Evolutionary conservation across 1,139 yeast genomes (phyloP), one percentile per base, ranked within the genome.

Genomic region (Torulaspora globosa): DNA sequence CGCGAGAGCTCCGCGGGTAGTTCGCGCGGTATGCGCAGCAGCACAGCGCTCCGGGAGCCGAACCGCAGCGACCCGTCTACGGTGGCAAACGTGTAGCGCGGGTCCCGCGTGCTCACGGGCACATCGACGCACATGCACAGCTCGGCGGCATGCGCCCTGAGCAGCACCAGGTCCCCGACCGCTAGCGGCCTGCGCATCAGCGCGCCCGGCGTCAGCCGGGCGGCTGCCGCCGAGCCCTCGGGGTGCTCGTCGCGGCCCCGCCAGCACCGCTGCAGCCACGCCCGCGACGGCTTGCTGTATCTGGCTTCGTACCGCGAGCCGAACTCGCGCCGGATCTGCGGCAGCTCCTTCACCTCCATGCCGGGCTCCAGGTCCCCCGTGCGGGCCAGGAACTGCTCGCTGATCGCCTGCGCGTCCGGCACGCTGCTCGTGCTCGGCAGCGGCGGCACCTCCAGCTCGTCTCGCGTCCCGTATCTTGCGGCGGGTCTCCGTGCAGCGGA

Each of bases 31-130:
- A 84, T 66, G 45, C 89, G 68, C 30, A 78, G 59, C 36, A 69
- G 68, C 41, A 83, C 73, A 10, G 65, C 62, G n/a, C 67, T 60
- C 48, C 72, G 73, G 10, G 75, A 67, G 1, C 75, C 74, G 65
- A 74, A 80, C 1, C 70, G 57, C 5, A 84, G 65, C 39, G 73
- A 78, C 3, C 94, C 92, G 48, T 74, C 74, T 34, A 73, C 70
- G 48, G 76, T 75, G 40, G 80, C 68, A 49, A 79, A 73, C 0
- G 84, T 75, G 54, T 77, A 83, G 29, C 79, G 62, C 15, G 77
- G 74, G 50, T 75, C 79, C 27, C 62, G 64, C 1, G 66, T 55
- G 5, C 63, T 54, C 2, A 55, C 46, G 0, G 80, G 80, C n/a
- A 74, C 57, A 34, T 68, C 69, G 1, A 71, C 70, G 38, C 76